Conservation (phyloP, 2,329 filamentous ascomycete genomes). For the Aspergillus fischeri region DNA sequence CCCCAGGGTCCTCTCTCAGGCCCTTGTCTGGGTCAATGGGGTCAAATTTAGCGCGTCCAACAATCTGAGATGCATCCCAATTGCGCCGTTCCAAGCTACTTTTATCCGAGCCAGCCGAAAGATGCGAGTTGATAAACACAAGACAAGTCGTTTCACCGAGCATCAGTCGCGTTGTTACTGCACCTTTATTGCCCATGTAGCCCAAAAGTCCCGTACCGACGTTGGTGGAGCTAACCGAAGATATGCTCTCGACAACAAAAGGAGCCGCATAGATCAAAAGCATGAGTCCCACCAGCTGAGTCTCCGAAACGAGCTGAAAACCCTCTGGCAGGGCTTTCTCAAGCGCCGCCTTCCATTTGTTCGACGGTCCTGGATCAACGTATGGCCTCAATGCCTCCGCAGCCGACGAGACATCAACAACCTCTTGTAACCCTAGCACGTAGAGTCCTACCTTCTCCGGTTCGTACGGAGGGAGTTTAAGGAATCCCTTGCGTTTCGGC, state of each 20-base stretch:
- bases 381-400: conserved; percentile 75
- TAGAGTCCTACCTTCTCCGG: conserved; percentile 77
- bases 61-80: conserved; percentile 82
- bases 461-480: conserved; percentile 24
- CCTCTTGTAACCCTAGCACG: conserved; percentile 84
- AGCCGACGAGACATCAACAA: conserved; percentile 78
- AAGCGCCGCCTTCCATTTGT: conserved; percentile 76
- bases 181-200: conserved; percentile 95
- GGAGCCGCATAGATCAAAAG: conserved; percentile 83
- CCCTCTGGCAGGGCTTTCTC: conserved; percentile 69
- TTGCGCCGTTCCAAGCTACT: conserved; percentile 75
- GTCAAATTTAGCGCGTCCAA: conserved; percentile 71
- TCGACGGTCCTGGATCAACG: conserved; percentile 65
- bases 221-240: conserved; percentile 73
- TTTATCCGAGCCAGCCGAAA: conserved; percentile 81
- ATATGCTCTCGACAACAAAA: conserved; percentile 67
- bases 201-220: conserved; percentile 88
- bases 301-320: conserved; percentile 71
- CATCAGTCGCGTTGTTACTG: conserved; percentile 73
- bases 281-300: conserved; percentile 82
- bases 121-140: conserved; percentile 86
- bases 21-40: conserved; percentile 64
- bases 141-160: conserved; percentile 85
- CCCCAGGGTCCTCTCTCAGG: conserved; percentile 51
- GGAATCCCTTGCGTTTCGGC: conserved; percentile 43